Percentiles rank a stretch among this genome's conserved stretches.
Evolutionary conservation across 768 basidiomycete genomes (phyloP).

Genomic region (Termitomyces sp.): DNA sequence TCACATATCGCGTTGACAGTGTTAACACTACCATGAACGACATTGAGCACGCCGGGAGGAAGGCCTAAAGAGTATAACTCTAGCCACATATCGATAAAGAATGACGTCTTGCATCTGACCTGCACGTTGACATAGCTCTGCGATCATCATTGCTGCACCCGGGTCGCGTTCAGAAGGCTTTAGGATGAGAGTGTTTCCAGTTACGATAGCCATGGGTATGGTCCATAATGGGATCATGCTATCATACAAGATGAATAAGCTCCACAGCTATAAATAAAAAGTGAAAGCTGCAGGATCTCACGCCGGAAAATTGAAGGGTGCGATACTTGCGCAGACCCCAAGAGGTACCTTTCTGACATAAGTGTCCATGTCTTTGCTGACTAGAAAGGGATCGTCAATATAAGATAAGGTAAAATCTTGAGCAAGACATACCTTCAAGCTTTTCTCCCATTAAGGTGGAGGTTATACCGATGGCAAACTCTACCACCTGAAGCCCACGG

Average conservation of each 20-base stretch:
- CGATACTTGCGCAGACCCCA: conserved; percentile 83
- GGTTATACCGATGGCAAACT: conserved; percentile 77
- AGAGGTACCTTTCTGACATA: conserved; percentile 79
- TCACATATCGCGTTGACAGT: conserved; percentile 96
- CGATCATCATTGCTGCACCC: conserved; percentile 96
- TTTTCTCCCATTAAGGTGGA: conserved; percentile 87
- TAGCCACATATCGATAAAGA: neutral
- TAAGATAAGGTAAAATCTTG: neutral
- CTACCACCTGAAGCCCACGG: conserved; percentile 87
- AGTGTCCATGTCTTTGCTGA: conserved; percentile 97
- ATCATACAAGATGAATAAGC: conserved; percentile 3
- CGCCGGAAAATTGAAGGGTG: conserved; percentile 92
- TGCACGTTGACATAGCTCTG: conserved; percentile 88
- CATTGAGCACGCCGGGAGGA: conserved; percentile 85
- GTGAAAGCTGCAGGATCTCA: conserved; percentile 30
- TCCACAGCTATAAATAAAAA: neutral
- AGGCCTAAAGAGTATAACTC: conserved; percentile 40
- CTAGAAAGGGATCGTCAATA: conserved; percentile 31
- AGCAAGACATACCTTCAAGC: conserved; percentile 63
- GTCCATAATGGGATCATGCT: conserved; percentile 98
- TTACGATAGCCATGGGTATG: conserved; percentile 83
- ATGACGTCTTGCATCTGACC: conserved; percentile 31
- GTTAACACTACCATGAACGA: conserved; percentile 86
- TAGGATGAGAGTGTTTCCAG: conserved; percentile 91
- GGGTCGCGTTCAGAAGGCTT: conserved; percentile 98